Conservation (phyloP, 2,329 filamentous ascomycete species). For the Graphiopsis chlorocephala region DNA sequence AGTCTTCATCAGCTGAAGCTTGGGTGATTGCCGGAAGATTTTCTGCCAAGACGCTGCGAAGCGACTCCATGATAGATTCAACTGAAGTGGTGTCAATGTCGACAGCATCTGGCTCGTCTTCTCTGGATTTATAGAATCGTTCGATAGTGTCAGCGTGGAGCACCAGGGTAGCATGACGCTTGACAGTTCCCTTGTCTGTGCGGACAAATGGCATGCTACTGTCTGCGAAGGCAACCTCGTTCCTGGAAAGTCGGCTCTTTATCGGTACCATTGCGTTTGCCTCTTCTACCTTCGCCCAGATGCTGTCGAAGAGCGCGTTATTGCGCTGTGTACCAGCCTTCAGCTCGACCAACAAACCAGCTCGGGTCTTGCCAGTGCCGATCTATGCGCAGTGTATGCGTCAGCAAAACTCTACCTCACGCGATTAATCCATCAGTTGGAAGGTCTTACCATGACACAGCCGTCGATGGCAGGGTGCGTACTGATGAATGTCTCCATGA, state of each 20-base stretch:
- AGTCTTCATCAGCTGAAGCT: conserved; percentile 24
- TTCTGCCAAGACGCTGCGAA: not conserved
- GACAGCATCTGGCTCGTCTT: not conserved
- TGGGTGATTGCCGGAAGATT: conserved; percentile 17
- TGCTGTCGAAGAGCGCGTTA: conserved; percentile 13
- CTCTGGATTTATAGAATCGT: conserved; percentile 36
- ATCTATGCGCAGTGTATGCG: not conserved
- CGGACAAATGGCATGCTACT: conserved; percentile 44
- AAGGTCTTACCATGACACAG: not conserved
- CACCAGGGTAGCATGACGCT: conserved; percentile 39
- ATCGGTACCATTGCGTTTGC: conserved; percentile 41
- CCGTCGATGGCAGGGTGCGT: not conserved
- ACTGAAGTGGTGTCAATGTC: conserved; percentile 22
- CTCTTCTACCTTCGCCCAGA: conserved; percentile 44
- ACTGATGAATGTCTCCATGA: not conserved
- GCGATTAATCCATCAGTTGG: not conserved
- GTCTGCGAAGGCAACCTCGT: conserved; percentile 41
- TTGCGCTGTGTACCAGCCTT: not conserved
- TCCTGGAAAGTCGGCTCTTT: conserved; percentile 42
- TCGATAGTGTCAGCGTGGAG: conserved; percentile 47
- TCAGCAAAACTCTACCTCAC: not conserved
- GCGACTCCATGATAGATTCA: conserved; percentile 23
- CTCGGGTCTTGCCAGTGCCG: conserved; percentile 17
- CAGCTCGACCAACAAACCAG: not conserved
- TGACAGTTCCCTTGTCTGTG: conserved; percentile 47